Evolutionary conservation across 441 rosid species (phyloP), one percentile per base, ranked within the genome.

Genomic region (Euphorbia neoarborescens): DNA sequence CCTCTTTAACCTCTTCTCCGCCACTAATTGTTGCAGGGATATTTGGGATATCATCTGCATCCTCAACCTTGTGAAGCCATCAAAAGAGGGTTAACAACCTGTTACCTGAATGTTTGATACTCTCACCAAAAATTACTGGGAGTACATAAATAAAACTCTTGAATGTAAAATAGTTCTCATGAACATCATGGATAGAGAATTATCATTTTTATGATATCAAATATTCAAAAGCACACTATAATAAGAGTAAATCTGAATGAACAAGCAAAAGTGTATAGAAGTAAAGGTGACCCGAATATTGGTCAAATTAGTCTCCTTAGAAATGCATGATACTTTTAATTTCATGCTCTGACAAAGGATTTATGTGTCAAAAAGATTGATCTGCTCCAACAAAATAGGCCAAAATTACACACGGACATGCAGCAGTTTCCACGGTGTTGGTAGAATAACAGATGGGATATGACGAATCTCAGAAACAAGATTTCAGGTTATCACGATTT

Each of bases 61-160:
- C 91, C 89, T 91, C 96, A 79, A 94, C 99, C 99, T 91, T 71
- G 76, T 27, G 50, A 79, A 69, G 70, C 72, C 81, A 77, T 70
- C 40, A 80, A 46, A 85, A 77, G 64, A 72, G 65, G 53, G 61
- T 73, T 65, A 73, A 77, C 15, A 42, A 25, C 15, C 61, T 24
- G 6, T 44, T 56, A 22, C 66, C 30, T 38, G 57, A 62, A 72
- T 71, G 68, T 66, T 63, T 46, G 25, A 71, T 35, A 20, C 68
- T 53, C 38, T 24, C 59, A 63, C 60, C 20, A 66, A 54, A 67
- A 79, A 53, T 66, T 73, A 71, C 71, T 60, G 65, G 48, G 11
- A 62, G 37, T 34, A 62, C 46, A 71, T 54, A 35, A 28, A 71
- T 60, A 44, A 37, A 71, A 40, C 22, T 14, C 0, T 7, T 62